Percentiles rank a stretch among this genome's conserved stretches.
phyloP scores from a whole-genome alignment of 306 rosid genomes.

The Phaseolus lunatus region DNA sequence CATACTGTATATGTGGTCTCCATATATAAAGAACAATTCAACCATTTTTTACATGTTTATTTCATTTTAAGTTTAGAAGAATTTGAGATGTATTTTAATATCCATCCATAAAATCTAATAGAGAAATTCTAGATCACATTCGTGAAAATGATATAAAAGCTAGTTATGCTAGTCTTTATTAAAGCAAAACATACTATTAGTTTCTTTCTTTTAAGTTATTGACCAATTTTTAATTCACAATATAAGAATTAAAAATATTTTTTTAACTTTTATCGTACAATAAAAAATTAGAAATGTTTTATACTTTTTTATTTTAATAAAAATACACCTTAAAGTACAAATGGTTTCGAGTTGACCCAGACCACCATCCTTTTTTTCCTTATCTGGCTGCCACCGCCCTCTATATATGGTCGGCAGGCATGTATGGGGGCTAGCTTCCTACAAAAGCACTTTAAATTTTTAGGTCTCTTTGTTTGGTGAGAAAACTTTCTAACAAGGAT shows the following conservation, averaged over 20 bases:
- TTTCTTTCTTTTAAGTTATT: too few relatives aligned
- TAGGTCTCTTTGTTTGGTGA: constrained; percentile 7
- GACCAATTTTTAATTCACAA: too few relatives aligned
- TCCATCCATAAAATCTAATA: not conserved
- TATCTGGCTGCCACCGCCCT: constrained; percentile 48
- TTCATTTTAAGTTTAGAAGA: not conserved
- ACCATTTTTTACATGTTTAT: not conserved
- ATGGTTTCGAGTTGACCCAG: not conserved
- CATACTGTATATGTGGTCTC: not conserved
- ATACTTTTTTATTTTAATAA: not conserved
- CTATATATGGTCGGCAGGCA: not conserved
- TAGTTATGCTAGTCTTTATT: too few relatives aligned
- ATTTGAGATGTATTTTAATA: too few relatives aligned
- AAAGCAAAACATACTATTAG: too few relatives aligned
- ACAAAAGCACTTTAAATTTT: constrained; percentile 1
- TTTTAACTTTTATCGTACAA: too few relatives aligned
- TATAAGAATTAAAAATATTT: too few relatives aligned
- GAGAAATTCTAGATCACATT: too few relatives aligned
- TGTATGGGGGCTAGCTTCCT: constrained; percentile 21
- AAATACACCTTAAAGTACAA: not conserved
- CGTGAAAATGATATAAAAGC: too few relatives aligned
- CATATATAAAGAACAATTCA: not conserved
- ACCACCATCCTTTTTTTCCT: constrained; percentile 9
- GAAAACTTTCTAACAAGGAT: not conserved
- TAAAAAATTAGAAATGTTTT: too few relatives aligned